Base-by-base conservation (phyloP, 805 yeast genomes). In the Yamadazyma nakazawae region DNA sequence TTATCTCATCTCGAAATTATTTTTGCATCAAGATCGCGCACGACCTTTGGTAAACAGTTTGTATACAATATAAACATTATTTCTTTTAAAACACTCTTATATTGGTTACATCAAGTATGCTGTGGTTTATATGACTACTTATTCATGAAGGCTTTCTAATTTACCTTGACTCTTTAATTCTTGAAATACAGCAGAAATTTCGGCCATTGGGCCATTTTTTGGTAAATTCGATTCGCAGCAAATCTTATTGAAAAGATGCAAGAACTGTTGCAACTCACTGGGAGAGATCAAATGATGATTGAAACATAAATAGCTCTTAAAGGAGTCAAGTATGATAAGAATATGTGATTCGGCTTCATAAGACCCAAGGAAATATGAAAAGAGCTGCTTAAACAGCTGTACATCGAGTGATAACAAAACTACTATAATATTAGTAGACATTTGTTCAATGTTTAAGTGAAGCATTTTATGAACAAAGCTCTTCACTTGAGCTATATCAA, bases 231-330 rank as follows among this genome's bases (percentile, higher is more conserved):
- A 16, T 39, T 37, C 40, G 40, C 42, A 38, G 34, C 32, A 34
- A 38, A 18, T 37, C 30, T 21, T 14, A 13, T 24, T 12, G 11
- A 21, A 19, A 24, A 37, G 25, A 5, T 21, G 26, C 16, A 19
- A 12, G 11, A 37, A 8, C 14, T 37, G 40, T 13, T 21, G 19
- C 12, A 37, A 19, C 30, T 34, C 24, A 13, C 28, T 26, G 2
- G 37, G 21, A 8, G 24, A n/a, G 3, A 34, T 16, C 24, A 10
- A n/a, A 5, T 34, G 32, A 28, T 24, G 19, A 17, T 43, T 43
- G 34, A 50, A 50, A 40, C 51, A 47, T 19, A 50, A 19, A 46
- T 43, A 47, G 35, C 37, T 34, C 42, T 50, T 42, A 19, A 36
- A 45, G 21, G 34, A 19, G 2, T 30, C 35, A 2, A 47, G 35